Evolutionary conservation across 1,284 basidiomycete species (phyloP).

Genomic region (Schizophyllum amplum): DNA sequence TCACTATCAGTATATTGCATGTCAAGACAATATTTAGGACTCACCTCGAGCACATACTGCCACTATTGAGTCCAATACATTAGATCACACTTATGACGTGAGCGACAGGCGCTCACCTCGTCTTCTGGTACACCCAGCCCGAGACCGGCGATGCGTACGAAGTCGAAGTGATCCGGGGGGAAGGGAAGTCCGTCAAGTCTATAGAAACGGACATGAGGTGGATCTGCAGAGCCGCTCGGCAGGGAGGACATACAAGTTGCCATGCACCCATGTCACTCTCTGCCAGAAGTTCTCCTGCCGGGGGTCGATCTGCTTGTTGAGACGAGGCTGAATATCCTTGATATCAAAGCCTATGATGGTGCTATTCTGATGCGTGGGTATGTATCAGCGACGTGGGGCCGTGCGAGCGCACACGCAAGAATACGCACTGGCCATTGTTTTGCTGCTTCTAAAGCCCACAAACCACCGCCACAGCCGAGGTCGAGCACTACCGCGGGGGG

Average conservation of each 20-base stretch:
- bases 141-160: constrained; percentile 52
- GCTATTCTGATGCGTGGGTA: constrained; percentile 31
- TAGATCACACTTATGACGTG: background rate
- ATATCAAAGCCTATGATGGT: constrained; percentile 56
- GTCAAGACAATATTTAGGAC: constrained; percentile 1
- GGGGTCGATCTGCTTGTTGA: constrained; percentile 25
- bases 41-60: constrained; percentile 44
- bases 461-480: constrained; percentile 76
- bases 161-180: constrained; percentile 46
- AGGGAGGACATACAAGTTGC: constrained; percentile 45
- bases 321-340: constrained; percentile 45
- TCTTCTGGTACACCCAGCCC: constrained; percentile 66
- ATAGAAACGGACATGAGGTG: background rate
- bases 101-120: constrained; percentile 34
- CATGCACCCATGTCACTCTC: constrained; percentile 57
- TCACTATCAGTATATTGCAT: constrained; percentile 4
- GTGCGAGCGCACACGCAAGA: constrained; percentile 4
- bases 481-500: constrained; percentile 54
- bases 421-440: constrained; percentile 47
- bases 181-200: constrained; percentile 62
- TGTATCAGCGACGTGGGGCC: constrained; percentile 4
- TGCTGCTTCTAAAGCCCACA: constrained; percentile 63
- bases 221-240: background rate
- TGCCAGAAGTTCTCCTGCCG: constrained; percentile 30
- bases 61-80: constrained; percentile 25